Evolutionary conservation across 2,329 filamentous ascomycete species (phyloP).

Genomic region (Coniochaeta pulveracea): DNA sequence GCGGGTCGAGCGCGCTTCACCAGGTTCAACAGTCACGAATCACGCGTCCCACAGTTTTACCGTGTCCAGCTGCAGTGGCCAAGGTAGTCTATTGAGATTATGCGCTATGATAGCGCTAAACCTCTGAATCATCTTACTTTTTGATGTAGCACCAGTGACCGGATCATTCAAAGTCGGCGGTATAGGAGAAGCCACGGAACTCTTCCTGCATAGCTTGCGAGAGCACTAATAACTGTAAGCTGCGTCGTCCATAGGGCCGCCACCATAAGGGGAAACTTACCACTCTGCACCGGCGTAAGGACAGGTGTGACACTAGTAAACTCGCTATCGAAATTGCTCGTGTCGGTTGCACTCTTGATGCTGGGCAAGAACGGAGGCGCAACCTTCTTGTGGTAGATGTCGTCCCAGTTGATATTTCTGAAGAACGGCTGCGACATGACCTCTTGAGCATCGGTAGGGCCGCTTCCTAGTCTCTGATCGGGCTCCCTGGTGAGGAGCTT

Average conservation of each 20-base stretch:
- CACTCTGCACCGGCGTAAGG: conserved; percentile 90
- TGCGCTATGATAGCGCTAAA: too few species aligned
- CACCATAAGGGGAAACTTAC: conserved; percentile 42
- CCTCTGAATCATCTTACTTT: too few species aligned
- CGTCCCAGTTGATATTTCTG: conserved; percentile 95
- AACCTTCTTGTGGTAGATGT: conserved; percentile 92
- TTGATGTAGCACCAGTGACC: too few species aligned
- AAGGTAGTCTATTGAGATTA: too few species aligned
- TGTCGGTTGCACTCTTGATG: conserved; percentile 89
- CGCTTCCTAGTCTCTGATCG: conserved; percentile 82
- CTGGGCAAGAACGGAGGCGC: conserved; percentile 79
- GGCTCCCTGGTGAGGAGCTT: conserved; percentile 94
- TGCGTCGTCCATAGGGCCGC: background rate
- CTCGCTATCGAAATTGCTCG: conserved; percentile 98
- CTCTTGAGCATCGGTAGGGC: conserved; percentile 93
- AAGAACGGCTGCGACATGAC: conserved; percentile 99
- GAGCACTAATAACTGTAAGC: conserved; percentile 49
- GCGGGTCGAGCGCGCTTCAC: too few species aligned
- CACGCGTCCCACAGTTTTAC: too few species aligned
- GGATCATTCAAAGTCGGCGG: conserved; percentile 67
- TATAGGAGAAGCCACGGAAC: conserved; percentile 98
- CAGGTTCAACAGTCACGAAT: too few species aligned
- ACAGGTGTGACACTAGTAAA: conserved; percentile 98
- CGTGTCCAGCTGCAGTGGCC: too few species aligned
- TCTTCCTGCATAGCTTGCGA: conserved; percentile 99